Conservation (phyloP, 257 asterid genomes). For the Forsythia viridissima region DNA sequence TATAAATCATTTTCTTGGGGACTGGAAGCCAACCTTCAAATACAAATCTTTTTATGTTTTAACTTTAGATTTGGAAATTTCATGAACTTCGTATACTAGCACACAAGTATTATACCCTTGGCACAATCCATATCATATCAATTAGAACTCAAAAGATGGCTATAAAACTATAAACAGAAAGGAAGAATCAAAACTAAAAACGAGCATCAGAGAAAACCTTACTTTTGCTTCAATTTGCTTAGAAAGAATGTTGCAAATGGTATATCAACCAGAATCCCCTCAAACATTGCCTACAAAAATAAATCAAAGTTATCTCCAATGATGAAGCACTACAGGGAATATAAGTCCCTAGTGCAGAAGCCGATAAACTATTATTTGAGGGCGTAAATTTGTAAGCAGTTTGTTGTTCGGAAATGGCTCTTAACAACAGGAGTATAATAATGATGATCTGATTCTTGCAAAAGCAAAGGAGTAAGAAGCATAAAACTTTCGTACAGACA, state of each 20-base stretch:
- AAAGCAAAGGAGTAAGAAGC: background rate
- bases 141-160: constrained; percentile 7
- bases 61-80: background rate
- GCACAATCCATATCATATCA: constrained; percentile 2
- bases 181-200: constrained; percentile 9
- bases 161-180: background rate
- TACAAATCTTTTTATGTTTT: constrained; percentile 5
- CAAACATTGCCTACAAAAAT: constrained; percentile 86
- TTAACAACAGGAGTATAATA: background rate
- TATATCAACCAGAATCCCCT: constrained; percentile 95
- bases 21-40: constrained; percentile 14
- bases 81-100: background rate
- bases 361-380: constrained; percentile 1
- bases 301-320: constrained; percentile 14
- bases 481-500: background rate
- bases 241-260: constrained; percentile 98
- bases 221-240: constrained; percentile 97
- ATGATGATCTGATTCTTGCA: background rate
- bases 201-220: constrained; percentile 37
- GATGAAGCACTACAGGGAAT: constrained; percentile 3
- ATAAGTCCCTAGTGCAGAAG: background rate
- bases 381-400: constrained; percentile 7
- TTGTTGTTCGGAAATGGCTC: background rate
- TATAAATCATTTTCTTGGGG: background rate
- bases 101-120: background rate